Percentiles rank a stretch among this genome's conserved stretches.
Evolutionary conservation across 1,139 yeast genomes (phyloP).

Genomic region (Pichia norvegensis): DNA sequence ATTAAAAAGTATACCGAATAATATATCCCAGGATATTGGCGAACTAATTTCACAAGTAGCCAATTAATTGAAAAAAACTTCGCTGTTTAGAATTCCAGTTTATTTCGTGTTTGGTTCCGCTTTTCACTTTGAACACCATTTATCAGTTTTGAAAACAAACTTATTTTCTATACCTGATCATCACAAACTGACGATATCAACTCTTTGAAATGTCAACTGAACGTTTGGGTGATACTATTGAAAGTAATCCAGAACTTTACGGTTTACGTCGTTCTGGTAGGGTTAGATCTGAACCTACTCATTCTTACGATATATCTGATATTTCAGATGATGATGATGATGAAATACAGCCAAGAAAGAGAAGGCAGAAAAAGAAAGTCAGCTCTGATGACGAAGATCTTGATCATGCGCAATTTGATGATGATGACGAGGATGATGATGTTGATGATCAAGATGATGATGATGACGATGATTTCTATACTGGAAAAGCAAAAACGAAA

Average conservation of each 20-base stretch:
- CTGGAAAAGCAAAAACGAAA: slow-evolving; percentile 5
- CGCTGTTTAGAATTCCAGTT: neutral
- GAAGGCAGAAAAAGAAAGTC: slow-evolving; percentile 19
- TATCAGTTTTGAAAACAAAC: neutral
- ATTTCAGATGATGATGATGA: slow-evolving; percentile 26
- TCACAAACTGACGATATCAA: neutral
- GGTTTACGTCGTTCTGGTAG: slow-evolving; percentile 87
- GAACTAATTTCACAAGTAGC: neutral
- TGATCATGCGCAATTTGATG: slow-evolving; percentile 17
- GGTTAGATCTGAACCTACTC: slow-evolving; percentile 36
- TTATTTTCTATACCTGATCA: too few species aligned
- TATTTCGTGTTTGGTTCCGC: neutral
- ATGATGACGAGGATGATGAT: slow-evolving; percentile 23
- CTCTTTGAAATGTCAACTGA: slow-evolving; percentile 1
- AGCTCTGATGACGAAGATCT: slow-evolving; percentile 20
- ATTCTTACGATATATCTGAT: slow-evolving; percentile 15
- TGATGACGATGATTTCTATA: slow-evolving; percentile 27
- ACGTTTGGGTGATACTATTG: slow-evolving; percentile 37
- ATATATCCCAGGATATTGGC: neutral
- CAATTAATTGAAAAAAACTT: neutral
- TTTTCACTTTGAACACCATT: neutral
- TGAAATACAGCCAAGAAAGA: slow-evolving; percentile 24
- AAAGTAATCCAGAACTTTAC: slow-evolving; percentile 75
- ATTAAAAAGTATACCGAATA: too few species aligned
- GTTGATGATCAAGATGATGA: slow-evolving; percentile 23